Evolutionary conservation across 2,329 filamentous ascomycete genomes (phyloP).

Genomic region (Epichloe glyceriae): DNA sequence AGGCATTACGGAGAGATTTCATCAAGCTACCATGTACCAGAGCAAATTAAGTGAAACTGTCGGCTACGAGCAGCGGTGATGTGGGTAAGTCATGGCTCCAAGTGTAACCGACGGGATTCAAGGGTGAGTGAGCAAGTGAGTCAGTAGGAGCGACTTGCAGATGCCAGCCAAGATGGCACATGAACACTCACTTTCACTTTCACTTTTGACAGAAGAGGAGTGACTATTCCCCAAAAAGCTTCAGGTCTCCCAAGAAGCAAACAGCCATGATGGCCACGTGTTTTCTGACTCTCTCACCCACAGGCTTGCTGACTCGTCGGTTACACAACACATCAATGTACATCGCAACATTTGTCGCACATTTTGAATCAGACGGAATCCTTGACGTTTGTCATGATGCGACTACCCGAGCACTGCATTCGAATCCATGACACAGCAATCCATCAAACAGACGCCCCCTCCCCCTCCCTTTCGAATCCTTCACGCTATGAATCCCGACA

Average conservation of each 20-base stretch:
- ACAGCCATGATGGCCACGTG: constrained; percentile 2
- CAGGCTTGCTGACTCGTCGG: constrained; percentile 1
- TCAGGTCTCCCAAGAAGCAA: background rate
- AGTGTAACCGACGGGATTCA: background rate
- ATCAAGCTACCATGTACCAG: background rate
- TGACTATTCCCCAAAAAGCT: background rate
- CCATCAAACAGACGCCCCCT: background rate
- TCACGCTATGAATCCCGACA: background rate
- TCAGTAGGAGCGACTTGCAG: background rate
- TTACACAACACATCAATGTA: constrained; percentile 2
- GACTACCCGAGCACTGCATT: constrained; percentile 2
- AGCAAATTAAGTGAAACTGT: background rate
- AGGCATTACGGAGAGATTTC: background rate
- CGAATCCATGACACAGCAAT: background rate
- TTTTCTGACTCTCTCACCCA: background rate
- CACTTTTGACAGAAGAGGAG: background rate
- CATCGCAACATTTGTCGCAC: background rate
- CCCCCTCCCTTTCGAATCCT: no score
- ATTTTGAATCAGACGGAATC: background rate
- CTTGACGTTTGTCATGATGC: constrained; percentile 5
- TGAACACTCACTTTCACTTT: background rate
- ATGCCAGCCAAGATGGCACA: background rate
- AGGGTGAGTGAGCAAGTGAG: background rate
- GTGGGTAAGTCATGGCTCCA: constrained; percentile 1
- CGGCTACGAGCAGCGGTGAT: constrained; percentile 1